A percentile compares a stretch with the other conserved stretches of the same genome.
These are phyloP conservation scores for Ophiostoma sp. DNA, from an alignment of 2,329 filamentous ascomycete genomes.

Conservation along the genomic window DNA sequence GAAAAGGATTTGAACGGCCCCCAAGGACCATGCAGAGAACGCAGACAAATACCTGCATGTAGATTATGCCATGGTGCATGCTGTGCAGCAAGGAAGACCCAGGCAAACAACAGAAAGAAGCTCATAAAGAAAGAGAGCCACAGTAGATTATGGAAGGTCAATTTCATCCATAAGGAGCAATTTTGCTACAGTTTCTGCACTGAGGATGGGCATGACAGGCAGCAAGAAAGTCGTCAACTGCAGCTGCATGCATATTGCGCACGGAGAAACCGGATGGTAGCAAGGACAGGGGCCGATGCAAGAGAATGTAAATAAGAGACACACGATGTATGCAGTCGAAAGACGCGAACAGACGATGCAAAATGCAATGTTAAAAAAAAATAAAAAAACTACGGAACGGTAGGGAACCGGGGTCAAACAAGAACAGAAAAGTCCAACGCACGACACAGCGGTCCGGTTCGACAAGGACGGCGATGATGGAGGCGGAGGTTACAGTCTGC, in stretches of 20 bases:
- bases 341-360: neutral
- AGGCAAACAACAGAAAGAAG: neutral
- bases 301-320: neutral
- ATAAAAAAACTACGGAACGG: neutral
- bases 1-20: neutral
- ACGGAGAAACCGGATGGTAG: conserved; percentile 11
- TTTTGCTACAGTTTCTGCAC: neutral
- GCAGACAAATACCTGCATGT: neutral
- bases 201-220: neutral
- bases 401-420: neutral
- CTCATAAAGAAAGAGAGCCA: neutral
- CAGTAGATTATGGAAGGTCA: neutral
- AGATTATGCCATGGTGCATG: neutral
- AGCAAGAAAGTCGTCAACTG: neutral
- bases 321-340: neutral
- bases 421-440: neutral
- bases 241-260: neutral
- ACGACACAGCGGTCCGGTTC: conserved; percentile 1
- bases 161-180: neutral
- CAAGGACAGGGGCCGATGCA: conserved; percentile 15
- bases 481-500: neutral
- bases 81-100: neutral
- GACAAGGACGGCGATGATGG: conserved; percentile 2
- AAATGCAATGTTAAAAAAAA: neutral
- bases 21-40: neutral